Evolutionary conservation across 768 basidiomycete species (phyloP).

Genomic region (Hericium rajendrae): DNA sequence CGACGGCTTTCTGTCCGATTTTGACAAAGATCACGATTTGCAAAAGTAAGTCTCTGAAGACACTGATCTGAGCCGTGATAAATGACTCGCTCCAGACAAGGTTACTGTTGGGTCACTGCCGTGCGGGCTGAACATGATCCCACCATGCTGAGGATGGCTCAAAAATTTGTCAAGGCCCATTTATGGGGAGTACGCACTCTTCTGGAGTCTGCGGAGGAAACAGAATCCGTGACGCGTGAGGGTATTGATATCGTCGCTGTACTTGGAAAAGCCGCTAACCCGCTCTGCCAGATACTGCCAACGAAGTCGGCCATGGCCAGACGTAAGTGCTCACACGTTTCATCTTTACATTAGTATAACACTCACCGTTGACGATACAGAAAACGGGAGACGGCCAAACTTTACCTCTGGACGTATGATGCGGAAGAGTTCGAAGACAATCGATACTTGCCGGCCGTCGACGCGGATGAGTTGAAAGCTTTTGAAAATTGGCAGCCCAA

Average conservation of each 20-base stretch:
- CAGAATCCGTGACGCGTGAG: no score
- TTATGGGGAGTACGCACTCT: background rate
- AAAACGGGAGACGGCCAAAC: background rate
- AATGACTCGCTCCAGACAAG: no score
- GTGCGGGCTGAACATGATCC: no score
- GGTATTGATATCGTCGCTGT: background rate
- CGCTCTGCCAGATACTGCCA: background rate
- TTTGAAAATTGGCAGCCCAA: no score
- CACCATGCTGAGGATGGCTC: no score
- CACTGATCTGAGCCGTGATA: background rate
- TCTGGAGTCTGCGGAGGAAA: background rate
- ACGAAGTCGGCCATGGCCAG: background rate
- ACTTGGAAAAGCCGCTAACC: background rate
- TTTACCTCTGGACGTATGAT: background rate
- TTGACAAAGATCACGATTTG: background rate
- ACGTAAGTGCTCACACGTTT: background rate
- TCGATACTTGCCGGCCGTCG: background rate
- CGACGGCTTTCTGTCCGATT: background rate
- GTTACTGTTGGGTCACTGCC: no score
- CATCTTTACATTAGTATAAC: background rate
- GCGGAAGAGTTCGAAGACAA: background rate
- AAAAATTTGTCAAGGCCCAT: background rate
- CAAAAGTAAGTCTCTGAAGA: background rate
- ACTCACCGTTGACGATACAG: background rate
- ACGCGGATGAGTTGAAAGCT: no score